phyloP scores from a whole-genome alignment of 768 basidiomycete genomes.

The Nevesoporus exiguus region DNA sequence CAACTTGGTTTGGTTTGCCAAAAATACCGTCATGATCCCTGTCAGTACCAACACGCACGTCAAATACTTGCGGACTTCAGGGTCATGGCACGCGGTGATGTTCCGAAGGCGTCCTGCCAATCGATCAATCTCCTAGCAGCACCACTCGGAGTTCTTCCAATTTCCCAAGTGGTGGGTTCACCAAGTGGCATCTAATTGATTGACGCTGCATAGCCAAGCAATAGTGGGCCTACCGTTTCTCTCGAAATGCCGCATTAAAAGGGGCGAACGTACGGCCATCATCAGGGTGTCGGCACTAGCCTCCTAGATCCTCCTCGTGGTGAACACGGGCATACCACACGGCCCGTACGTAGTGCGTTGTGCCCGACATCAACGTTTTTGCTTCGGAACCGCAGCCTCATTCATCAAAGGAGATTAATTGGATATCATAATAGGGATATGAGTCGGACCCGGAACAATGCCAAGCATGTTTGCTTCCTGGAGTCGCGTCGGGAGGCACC shows the following conservation, averaged over 20 bases:
- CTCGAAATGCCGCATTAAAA: neutral
- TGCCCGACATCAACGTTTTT: slow-evolving; percentile 11
- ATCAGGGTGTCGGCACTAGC: neutral
- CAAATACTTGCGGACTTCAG: neutral
- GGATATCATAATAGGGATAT: slow-evolving; percentile 6
- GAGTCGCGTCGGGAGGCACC: slow-evolving; percentile 6
- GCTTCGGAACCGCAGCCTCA: slow-evolving; percentile 21
- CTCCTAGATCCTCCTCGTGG: slow-evolving; percentile 18
- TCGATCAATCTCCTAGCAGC: slow-evolving; percentile 1
- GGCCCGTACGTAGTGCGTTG: slow-evolving; percentile 8
- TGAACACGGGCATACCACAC: slow-evolving; percentile 13
- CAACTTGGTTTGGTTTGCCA: neutral
- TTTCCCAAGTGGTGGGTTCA: neutral
- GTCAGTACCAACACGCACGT: neutral
- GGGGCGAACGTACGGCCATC: neutral
- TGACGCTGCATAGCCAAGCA: neutral
- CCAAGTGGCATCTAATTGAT: neutral
- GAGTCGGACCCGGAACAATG: slow-evolving; percentile 16
- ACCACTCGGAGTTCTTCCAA: neutral
- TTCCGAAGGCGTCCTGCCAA: neutral
- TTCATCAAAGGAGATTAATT: slow-evolving; percentile 4
- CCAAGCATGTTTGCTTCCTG: slow-evolving; percentile 5
- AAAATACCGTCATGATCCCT: neutral
- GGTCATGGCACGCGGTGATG: neutral
- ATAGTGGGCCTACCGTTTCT: neutral